Evolutionary conservation across 306 rosid genomes (phyloP).

Genomic region (Alnus glutinosa): DNA sequence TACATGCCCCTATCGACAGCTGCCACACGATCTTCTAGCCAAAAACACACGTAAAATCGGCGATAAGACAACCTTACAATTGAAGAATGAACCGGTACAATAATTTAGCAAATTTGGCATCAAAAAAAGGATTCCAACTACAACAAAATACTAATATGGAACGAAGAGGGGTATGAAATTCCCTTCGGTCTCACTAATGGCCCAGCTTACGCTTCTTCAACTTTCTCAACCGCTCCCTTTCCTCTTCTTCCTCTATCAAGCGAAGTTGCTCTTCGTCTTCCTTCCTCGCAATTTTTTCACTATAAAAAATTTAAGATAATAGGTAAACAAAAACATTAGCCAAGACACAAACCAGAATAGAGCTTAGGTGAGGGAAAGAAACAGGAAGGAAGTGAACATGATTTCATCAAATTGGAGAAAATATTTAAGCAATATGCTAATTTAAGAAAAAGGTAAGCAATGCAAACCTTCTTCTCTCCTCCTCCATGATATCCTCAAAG

Average conservation of each 20-base stretch:
- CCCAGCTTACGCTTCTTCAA: slow-evolving; percentile 52
- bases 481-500: slow-evolving; percentile 70
- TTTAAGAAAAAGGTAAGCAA: background rate
- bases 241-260: slow-evolving; percentile 56
- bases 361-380: background rate
- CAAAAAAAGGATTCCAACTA: background rate
- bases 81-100: background rate
- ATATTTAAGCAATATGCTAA: background rate
- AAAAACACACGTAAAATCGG: background rate
- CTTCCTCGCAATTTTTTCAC: slow-evolving; percentile 47
- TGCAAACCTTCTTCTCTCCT: slow-evolving; percentile 71
- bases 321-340: background rate
- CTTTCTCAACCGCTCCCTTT: slow-evolving; percentile 38
- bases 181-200: background rate
- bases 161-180: background rate
- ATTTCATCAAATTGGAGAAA: background rate
- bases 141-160: background rate
- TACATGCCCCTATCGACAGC: background rate
- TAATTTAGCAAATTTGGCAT: background rate
- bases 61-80: slow-evolving; percentile 2
- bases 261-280: slow-evolving; percentile 72
- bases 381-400: background rate
- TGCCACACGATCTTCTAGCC: background rate
- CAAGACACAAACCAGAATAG: background rate
- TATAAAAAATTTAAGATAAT: slow-evolving; percentile 15